These are phyloP conservation scores for Chytriomyces hyalinus DNA, from an alignment of 192 early-diverging fungal species.

Conservation along the genomic window DNA sequence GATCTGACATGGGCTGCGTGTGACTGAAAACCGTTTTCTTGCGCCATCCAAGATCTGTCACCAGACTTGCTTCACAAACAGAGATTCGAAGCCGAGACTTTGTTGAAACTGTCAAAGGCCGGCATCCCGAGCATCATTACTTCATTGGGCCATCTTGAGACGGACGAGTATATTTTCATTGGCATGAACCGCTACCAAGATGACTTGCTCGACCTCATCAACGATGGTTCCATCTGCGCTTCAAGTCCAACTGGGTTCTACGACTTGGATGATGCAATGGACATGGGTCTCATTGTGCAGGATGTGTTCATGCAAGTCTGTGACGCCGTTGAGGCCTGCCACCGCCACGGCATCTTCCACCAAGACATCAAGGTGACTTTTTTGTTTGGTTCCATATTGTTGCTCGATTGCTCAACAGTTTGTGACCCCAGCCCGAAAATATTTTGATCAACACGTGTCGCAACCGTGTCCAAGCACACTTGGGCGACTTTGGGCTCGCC, in stretches of 20 bases:
- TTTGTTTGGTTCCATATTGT: not conserved
- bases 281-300: conserved; percentile 28
- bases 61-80: conserved; percentile 43
- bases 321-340: conserved; percentile 75
- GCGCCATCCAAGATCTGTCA: conserved; percentile 34
- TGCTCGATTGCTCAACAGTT: not conserved
- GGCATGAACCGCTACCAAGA: conserved; percentile 40
- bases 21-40: not conserved
- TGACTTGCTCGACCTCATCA: conserved; percentile 51
- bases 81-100: conserved; percentile 38
- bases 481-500: conserved; percentile 95
- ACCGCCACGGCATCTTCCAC: conserved; percentile 81
- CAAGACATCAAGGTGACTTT: conserved; percentile 78
- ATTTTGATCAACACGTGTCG: conserved; percentile 47
- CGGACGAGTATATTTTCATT: conserved; percentile 33
- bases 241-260: conserved; percentile 22
- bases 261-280: conserved; percentile 25
- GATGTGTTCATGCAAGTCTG: conserved; percentile 74
- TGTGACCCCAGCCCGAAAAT: conserved; percentile 68
- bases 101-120: conserved; percentile 24
- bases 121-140: conserved; percentile 22
- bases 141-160: conserved; percentile 34
- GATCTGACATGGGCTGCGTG: not conserved
- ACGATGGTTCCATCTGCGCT: conserved; percentile 3
- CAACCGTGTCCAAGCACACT: conserved; percentile 49